Conservation (phyloP, 73 alveolate species). For the Paramecium caudatum region DNA sequence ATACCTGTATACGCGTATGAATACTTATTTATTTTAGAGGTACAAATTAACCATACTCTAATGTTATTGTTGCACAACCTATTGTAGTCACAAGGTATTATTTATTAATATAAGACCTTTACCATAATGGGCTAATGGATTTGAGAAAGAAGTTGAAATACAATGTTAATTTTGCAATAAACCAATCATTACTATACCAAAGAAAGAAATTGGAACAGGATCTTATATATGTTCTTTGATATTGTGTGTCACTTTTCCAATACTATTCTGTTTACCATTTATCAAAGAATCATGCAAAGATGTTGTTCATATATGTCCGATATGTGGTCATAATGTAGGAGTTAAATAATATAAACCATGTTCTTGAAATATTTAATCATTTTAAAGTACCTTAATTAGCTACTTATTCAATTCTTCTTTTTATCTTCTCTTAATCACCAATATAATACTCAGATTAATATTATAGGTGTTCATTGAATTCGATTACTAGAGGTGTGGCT, state of each 20-base stretch:
- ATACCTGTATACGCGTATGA: background rate
- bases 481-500: background rate
- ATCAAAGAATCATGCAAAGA: slow-evolving; percentile 21
- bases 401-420: background rate
- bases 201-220: slow-evolving; percentile 21
- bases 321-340: slow-evolving; percentile 25
- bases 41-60: background rate
- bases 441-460: background rate
- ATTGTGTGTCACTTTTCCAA: background rate
- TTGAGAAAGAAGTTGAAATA: background rate
- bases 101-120: background rate
- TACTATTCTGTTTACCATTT: slow-evolving; percentile 32
- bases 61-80: background rate
- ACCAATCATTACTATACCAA: background rate
- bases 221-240: background rate
- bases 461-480: background rate
- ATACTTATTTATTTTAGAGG: background rate
- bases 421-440: background rate
- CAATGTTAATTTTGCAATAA: slow-evolving; percentile 22
- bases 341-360: slow-evolving; percentile 36
- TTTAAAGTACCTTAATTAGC: background rate
- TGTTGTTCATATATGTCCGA: slow-evolving; percentile 37
- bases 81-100: background rate
- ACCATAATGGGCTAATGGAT: slow-evolving; percentile 7
- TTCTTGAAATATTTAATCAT: background rate